Percentiles rank a stretch among this genome's conserved stretches.
These are phyloP conservation scores for Cardamine chenopodiifolia DNA, from an alignment of 345 rosid genomes.

Conservation along the genomic window DNA sequence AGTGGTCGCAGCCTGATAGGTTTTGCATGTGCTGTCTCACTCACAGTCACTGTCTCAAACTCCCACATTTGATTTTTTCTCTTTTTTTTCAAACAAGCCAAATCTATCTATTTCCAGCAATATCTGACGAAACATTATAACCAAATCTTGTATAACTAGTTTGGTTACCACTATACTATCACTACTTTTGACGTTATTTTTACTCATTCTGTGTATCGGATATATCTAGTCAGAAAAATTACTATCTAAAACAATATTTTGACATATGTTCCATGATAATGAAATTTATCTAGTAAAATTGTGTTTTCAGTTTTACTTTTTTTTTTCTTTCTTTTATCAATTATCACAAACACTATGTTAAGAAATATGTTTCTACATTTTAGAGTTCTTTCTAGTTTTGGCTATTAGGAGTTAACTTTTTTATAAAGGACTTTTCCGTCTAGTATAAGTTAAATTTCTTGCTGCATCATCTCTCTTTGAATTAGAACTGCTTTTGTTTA, in stretches of 20 bases:
- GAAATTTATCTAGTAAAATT: background rate
- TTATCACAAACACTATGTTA: background rate
- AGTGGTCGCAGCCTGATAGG: conserved; percentile 41
- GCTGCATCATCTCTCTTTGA: background rate
- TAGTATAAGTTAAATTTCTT: background rate
- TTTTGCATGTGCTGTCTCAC: conserved; percentile 42
- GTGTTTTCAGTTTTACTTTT: background rate
- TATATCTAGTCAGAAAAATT: background rate
- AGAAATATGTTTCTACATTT: background rate
- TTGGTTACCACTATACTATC: background rate
- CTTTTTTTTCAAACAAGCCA: background rate
- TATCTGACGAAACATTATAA: background rate
- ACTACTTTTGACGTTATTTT: background rate
- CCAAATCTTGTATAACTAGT: background rate
- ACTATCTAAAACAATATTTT: background rate
- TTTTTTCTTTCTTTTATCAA: background rate
- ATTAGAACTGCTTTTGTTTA: background rate
- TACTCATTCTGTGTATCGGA: background rate
- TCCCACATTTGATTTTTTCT: background rate
- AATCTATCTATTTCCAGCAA: conserved; percentile 7
- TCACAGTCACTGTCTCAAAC: conserved; percentile 26
- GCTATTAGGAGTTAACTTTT: background rate
- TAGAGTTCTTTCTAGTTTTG: background rate
- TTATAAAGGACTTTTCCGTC: background rate
- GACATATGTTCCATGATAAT: background rate